phyloP scores from a whole-genome alignment of 352 stramenopile species.

The Globisporangium irregulare region DNA sequence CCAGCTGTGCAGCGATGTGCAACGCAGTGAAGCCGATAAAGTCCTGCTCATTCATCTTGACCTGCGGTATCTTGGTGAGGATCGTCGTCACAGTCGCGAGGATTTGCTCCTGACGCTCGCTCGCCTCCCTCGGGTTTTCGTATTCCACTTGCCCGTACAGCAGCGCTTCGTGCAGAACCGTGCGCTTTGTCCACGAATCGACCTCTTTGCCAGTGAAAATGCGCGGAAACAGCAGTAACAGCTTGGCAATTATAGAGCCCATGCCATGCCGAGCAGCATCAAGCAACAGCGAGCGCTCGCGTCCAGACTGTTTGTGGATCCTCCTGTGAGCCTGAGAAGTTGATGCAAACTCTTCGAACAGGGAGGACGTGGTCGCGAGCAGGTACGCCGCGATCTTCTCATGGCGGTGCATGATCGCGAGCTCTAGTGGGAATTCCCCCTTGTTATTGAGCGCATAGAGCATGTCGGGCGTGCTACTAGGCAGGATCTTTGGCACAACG shows the following conservation, averaged over 20 bases:
- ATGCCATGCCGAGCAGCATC: conserved; percentile 46
- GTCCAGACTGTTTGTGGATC: conserved; percentile 13
- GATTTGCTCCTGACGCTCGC: conserved; percentile 17
- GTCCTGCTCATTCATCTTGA: conserved; percentile 47
- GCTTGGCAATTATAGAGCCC: conserved; percentile 37
- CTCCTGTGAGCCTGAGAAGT: not conserved
- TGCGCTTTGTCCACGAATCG: conserved; percentile 44
- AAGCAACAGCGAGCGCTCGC: conserved; percentile 43
- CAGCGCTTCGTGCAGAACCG: conserved; percentile 48
- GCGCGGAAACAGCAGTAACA: conserved; percentile 50
- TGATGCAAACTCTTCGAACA: conserved; percentile 24
- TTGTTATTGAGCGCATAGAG: conserved; percentile 29
- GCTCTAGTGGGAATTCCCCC: conserved; percentile 36
- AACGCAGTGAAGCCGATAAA: conserved; percentile 57
- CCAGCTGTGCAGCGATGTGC: conserved; percentile 47
- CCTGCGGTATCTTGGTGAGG: conserved; percentile 27
- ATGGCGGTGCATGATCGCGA: conserved; percentile 43
- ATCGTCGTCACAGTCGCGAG: conserved; percentile 30
- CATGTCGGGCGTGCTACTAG: conserved; percentile 19
- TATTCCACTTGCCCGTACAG: conserved; percentile 13
- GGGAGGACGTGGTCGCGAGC: conserved; percentile 45
- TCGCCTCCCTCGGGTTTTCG: conserved; percentile 12
- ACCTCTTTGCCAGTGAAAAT: conserved; percentile 33
- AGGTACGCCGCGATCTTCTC: conserved; percentile 57
- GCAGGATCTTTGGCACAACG: conserved; percentile 39